Evolutionary conservation across 768 basidiomycete genomes (phyloP), one percentile per base, ranked within the genome.

Genomic region (Fomitopsis serialis): DNA sequence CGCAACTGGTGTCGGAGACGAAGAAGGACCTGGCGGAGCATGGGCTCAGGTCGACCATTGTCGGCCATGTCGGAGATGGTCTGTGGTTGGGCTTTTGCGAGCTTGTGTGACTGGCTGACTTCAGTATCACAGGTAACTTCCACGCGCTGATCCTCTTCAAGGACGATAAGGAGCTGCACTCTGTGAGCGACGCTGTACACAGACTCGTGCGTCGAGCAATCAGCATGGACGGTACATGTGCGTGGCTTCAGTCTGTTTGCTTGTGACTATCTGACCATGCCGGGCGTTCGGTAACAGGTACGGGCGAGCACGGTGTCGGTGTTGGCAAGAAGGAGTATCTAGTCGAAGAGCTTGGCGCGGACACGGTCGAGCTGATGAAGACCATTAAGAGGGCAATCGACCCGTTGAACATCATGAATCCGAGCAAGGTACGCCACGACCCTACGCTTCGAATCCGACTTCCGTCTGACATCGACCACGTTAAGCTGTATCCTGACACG

Each of bases 261-360:
- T 19, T n/a, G 19, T n/a, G 22, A 19, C 21, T 17, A 12, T 13
- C 29, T 3, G 11, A 1, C 2, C 21, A 2, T 11, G n/a, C 13
- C 58, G 17, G n/a, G 25, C 25, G 29, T 34, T 42, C n/a, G 29
- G 32, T 11, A n/a, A n/a, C 43, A 85, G 85, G 83, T 59, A 87
- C 84, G 0, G 89, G 89, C 3, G 92, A 94, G 61, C 92, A 94
- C 62, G 92, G 92, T 1, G 89, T 94, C 7, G 92, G 92, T 0
- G 73, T 93, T 10, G 92, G 92, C 5, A 94, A 94, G 72, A 81
- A 79, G 54, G 76, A 85, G 55, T 95, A 85, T 63, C 75, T 97
- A n/a, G 75, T 79, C 13, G 78, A 84, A 37, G 94, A 97, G 63
- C 76, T 97, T 0, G 93, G 94, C 0, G 73, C 74, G 23, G 90